Percentiles rank a stretch among this genome's conserved stretches.
Conservation (phyloP, 257 asterid species). For the Pogostemon cablin region DNA sequence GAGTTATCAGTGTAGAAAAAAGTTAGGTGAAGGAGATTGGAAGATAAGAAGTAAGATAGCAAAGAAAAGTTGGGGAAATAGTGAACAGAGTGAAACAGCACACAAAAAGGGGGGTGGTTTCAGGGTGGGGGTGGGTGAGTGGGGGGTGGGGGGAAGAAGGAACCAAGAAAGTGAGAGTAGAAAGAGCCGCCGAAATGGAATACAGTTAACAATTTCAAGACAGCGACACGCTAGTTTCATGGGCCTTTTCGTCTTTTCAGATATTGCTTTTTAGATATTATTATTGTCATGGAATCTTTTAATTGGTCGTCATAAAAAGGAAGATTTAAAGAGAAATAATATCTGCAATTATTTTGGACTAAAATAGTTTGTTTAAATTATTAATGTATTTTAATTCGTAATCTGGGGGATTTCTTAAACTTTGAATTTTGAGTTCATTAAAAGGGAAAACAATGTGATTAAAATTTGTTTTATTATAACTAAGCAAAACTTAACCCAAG, state of each 20-base stretch:
- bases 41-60: conserved; percentile 7
- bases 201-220: conserved; percentile 49
- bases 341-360: too few relatives aligned
- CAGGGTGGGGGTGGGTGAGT: background rate
- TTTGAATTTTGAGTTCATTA: too few relatives aligned
- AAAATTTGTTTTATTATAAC: too few relatives aligned
- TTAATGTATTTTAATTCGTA: too few relatives aligned
- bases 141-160: conserved; percentile 30
- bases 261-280: conserved; percentile 14
- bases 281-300: background rate
- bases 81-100: conserved; percentile 8
- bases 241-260: conserved; percentile 35
- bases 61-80: conserved; percentile 1
- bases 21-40: conserved; percentile 6
- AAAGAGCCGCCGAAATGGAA: conserved; percentile 78
- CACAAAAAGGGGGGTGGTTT: conserved; percentile 16
- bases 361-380: too few relatives aligned
- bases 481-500: too few relatives aligned
- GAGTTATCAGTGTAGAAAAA: background rate
- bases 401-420: too few relatives aligned
- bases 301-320: too few relatives aligned
- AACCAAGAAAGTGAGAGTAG: conserved; percentile 42
- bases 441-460: too few relatives aligned
- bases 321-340: too few relatives aligned
- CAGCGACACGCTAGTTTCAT: conserved; percentile 36